Evolutionary conservation across 441 rosid species (phyloP), one percentile per base, ranked within the genome.

Genomic region (Pelargonium fulgidum): DNA sequence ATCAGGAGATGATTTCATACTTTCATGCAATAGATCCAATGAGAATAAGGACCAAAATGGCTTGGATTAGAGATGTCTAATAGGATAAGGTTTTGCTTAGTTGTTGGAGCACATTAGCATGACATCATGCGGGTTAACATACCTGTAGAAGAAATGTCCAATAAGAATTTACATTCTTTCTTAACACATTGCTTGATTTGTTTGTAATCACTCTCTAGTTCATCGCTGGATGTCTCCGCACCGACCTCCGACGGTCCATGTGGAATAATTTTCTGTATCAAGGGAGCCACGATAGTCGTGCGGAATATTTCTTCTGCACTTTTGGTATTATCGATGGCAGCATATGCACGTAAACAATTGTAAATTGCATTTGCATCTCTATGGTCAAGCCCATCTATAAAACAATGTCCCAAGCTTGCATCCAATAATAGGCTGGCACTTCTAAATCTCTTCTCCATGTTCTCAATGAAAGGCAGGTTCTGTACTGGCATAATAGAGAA

Each of bases 361-460:
- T 89, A 94, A 78, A 92, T 88, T 75, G 89, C 95, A 81, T 80
- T 87, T 74, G 83, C 94, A 80, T 92, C 96, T 42, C 79, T 82
- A 71, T 89, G 87, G 72, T 89, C 93, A 73, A 94, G 79, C 48
- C 98, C 98, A 80, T 89, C 93, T 68, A 86, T 78, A 75, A 95
- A 95, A 85, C 99, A 95, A 79, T 87, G 95, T 19, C 97, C 97
- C 73, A 95, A 87, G 81, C 97, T 90, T 62, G 96, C 96, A 87
- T 92, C 95, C 68, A 95, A 78, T 59, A 90, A 74, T 73, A 80
- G 80, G 81, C 96, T 89, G 65, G 98, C 96, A 82, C 87, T 87
- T 79, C 82, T 89, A 81, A 88, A 89, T 81, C 96, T 92, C 90
- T 90, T 94, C 83, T 93, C 96, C 86, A 93, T 88, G 85, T 91